A percentile compares a stretch with the other conserved stretches of the same genome.
Conservation (phyloP, 306 rosid genomes). For the Gastrolobium villosum region DNA sequence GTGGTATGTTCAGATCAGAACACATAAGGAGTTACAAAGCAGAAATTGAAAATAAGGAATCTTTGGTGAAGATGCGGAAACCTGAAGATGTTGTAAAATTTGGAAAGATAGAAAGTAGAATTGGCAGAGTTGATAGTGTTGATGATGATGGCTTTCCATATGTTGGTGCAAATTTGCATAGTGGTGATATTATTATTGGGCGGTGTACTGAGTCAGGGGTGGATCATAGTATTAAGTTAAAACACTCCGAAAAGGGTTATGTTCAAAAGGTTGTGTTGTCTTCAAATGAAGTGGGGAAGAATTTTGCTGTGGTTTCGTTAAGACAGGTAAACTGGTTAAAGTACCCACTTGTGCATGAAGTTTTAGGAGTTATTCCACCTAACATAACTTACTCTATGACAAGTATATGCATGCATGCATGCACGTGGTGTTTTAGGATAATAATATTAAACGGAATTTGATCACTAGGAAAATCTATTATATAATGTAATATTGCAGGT, state of each 20-base stretch:
- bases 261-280: slow-evolving; percentile 94
- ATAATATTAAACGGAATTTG: slow-evolving; percentile 1
- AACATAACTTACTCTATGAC: slow-evolving; percentile 13
- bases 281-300: slow-evolving; percentile 95
- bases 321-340: slow-evolving; percentile 75
- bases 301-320: slow-evolving; percentile 87
- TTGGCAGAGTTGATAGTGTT: slow-evolving; percentile 91
- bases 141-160: slow-evolving; percentile 96
- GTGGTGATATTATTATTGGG: slow-evolving; percentile 91
- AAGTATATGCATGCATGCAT: background rate
- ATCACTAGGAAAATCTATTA: slow-evolving; percentile 31
- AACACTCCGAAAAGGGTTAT: slow-evolving; percentile 94
- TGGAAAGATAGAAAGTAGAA: slow-evolving; percentile 87
- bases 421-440: background rate
- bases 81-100: slow-evolving; percentile 82
- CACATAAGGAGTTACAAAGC: slow-evolving; percentile 92
- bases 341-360: background rate
- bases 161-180: slow-evolving; percentile 87
- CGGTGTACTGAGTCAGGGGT: slow-evolving; percentile 88
- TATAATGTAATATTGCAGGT: slow-evolving; percentile 58
- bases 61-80: slow-evolving; percentile 76
- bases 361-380: slow-evolving; percentile 2
- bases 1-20: slow-evolving; percentile 97
- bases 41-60: slow-evolving; percentile 84
- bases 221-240: slow-evolving; percentile 90